phyloP scores from a whole-genome alignment of 2,329 filamentous ascomycete species.

The Fusarium sp. region DNA sequence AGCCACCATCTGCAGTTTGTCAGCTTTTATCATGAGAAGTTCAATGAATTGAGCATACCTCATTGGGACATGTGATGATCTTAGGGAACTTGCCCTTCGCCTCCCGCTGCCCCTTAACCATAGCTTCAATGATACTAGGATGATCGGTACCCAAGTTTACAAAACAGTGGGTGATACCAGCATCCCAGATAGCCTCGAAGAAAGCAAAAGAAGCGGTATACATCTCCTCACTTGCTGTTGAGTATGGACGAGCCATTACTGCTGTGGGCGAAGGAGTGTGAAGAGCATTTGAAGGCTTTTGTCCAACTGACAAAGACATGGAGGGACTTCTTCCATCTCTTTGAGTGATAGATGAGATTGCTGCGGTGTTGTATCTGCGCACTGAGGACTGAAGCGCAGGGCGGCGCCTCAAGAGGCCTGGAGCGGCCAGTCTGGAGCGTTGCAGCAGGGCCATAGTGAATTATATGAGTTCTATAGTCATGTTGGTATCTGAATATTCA shows the following conservation, averaged over 20 bases:
- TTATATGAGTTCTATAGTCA: conserved; percentile 4
- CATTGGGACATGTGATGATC: conserved; percentile 84
- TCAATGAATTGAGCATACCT: conserved; percentile 59
- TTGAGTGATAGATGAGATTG: conserved; percentile 20
- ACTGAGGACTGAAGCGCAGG: conserved; percentile 19
- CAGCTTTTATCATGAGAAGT: not conserved
- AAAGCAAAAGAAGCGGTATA: conserved; percentile 85
- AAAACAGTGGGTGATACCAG: conserved; percentile 68
- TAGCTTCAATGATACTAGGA: conserved; percentile 82
- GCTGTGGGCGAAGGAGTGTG: conserved; percentile 14
- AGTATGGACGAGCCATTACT: conserved; percentile 36
- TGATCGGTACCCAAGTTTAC: conserved; percentile 79
- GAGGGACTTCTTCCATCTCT: not conserved
- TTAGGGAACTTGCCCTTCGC: conserved; percentile 72
- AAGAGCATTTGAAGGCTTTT: conserved; percentile 19
- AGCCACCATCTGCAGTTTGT: conserved; percentile 75
- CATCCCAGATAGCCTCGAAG: conserved; percentile 83
- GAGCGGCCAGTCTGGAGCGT: conserved; percentile 40
- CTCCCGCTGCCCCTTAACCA: conserved; percentile 79
- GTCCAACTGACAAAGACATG: conserved; percentile 3
- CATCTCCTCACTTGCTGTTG: conserved; percentile 51
- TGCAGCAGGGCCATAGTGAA: conserved; percentile 42
- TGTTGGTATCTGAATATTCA: conserved; percentile 8
- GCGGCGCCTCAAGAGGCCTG: conserved; percentile 37
- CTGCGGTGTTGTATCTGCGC: conserved; percentile 37